Conservation (phyloP, 352 stramenopile species). For the Aphanomyces stellatus region DNA sequence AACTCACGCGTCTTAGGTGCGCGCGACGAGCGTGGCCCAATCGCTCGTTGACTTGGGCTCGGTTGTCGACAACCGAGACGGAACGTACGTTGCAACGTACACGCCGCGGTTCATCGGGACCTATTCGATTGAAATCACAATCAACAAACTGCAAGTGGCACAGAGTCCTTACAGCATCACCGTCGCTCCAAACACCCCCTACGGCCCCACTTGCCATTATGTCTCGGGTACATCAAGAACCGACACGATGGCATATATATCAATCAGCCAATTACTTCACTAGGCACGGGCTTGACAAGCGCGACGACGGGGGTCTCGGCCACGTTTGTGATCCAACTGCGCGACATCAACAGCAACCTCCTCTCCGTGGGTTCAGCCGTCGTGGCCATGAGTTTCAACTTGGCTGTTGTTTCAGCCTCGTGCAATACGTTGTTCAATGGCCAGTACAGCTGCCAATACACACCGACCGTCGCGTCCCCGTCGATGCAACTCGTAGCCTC, state of each 20-base stretch:
- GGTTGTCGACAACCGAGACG: conserved; percentile 38
- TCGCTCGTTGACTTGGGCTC: conserved; percentile 23
- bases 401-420: conserved; percentile 23
- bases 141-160: conserved; percentile 35
- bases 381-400: conserved; percentile 31
- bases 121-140: conserved; percentile 38
- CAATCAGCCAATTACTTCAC: neutral
- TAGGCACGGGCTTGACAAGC: conserved; percentile 27
- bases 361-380: conserved; percentile 33
- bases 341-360: conserved; percentile 47
- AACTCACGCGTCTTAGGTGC: conserved; percentile 17
- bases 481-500: conserved; percentile 22
- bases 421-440: conserved; percentile 52
- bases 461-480: conserved; percentile 32
- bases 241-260: too few relatives aligned
- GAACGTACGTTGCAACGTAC: conserved; percentile 41
- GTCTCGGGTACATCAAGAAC: conserved; percentile 1
- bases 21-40: conserved; percentile 30
- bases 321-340: conserved; percentile 45
- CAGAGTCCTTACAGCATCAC: conserved; percentile 55
- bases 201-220: conserved; percentile 32
- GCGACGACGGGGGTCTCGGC: conserved; percentile 50
- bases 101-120: conserved; percentile 32
- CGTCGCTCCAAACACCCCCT: conserved; percentile 36
- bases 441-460: conserved; percentile 55